Evolutionary conservation across 495 filamentous ascomycete species (phyloP).

Genomic region (Tuber brumale): DNA sequence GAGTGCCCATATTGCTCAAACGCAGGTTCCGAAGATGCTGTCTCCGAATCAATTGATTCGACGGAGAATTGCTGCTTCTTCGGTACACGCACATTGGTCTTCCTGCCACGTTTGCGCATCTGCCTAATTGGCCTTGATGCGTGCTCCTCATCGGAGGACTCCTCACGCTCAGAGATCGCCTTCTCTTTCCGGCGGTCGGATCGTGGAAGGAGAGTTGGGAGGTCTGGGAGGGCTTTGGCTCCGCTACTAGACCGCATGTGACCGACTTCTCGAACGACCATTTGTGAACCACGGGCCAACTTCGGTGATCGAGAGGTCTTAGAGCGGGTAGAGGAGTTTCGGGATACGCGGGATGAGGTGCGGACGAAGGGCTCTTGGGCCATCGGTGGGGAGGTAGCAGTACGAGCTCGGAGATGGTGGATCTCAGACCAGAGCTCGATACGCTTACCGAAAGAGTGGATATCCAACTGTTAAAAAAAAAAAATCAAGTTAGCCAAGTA

Average conservation of each 20-base stretch:
- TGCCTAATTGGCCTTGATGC: slow-evolving; percentile 25
- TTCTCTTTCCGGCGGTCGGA: slow-evolving; percentile 27
- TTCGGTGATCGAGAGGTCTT: slow-evolving; percentile 25
- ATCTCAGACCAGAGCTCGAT: slow-evolving; percentile 82
- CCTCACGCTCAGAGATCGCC: slow-evolving; percentile 22
- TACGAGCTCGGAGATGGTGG: slow-evolving; percentile 58
- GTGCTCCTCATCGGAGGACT: slow-evolving; percentile 31
- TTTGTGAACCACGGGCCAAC: slow-evolving; percentile 19
- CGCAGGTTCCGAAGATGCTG: slow-evolving; percentile 24
- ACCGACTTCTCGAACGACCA: slow-evolving; percentile 31
- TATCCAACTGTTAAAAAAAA: slow-evolving; percentile 53
- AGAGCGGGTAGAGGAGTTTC: slow-evolving; percentile 31
- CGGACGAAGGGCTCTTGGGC: slow-evolving; percentile 31
- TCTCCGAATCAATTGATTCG: slow-evolving; percentile 38
- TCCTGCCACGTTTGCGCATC: slow-evolving; percentile 29
- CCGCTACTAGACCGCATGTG: slow-evolving; percentile 27
- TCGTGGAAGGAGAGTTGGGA: slow-evolving; percentile 25
- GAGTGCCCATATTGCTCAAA: slow-evolving; percentile 28
- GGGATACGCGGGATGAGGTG: slow-evolving; percentile 23
- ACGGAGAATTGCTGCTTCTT: slow-evolving; percentile 27
- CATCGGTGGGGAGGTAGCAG: slow-evolving; percentile 50
- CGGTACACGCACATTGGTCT: slow-evolving; percentile 37
- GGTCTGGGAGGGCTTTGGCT: slow-evolving; percentile 29
- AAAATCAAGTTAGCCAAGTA: slow-evolving; percentile 15
- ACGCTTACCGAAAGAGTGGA: slow-evolving; percentile 86